Evolutionary conservation across 1,284 basidiomycete genomes (phyloP), one percentile per base, ranked within the genome.

Genomic region (Laetiporus sulphureus): DNA sequence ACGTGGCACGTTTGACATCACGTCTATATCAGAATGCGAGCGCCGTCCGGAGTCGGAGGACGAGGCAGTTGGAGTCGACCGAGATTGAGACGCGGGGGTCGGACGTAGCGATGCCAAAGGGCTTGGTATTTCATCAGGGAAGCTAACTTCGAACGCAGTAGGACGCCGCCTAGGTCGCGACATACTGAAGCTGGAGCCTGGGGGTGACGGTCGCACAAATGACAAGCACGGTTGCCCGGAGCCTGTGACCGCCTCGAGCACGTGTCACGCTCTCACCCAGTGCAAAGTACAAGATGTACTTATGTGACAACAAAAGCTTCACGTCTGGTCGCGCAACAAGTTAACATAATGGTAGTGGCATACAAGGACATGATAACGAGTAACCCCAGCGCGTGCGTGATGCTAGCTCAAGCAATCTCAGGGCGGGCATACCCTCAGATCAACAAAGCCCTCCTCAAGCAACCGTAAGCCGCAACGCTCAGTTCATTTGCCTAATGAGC

Each of bases 401-500:
- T 25, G 16, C 21, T 20, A 36, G 24, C 42, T 31, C 42, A 38
- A 32, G 16, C 18, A 22, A 5, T 16, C 38, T 16, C 7, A 16
- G 15, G 38, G 27, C 38, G 30, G 31, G 29, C 41, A 20, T 4
- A 0, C 31, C 32, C 36, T 37, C 30, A 27, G n/a, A 13, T 15
- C 8, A 18, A 3, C 31, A n/a, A 24, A 15, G 20, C 10, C 20
- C 29, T n/a, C 4, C 45, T 47, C 39, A 50, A 45, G 42, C 33
- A 47, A 42, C 41, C 37, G 40, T n/a, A n/a, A n/a, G n/a, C n/a
- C n/a, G 45, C 47, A 36, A 42, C 24, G 31, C 50, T 62, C 66
- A 96, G 73, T 93, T 94, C 94, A 98, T 96, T 74, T 95, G 91
- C 59, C 91, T 78, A 68, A 98, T 82, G 68, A 98, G 88, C 69